phyloP scores from a whole-genome alignment of 495 filamentous ascomycete species.

The Baudoinia panamericana region DNA sequence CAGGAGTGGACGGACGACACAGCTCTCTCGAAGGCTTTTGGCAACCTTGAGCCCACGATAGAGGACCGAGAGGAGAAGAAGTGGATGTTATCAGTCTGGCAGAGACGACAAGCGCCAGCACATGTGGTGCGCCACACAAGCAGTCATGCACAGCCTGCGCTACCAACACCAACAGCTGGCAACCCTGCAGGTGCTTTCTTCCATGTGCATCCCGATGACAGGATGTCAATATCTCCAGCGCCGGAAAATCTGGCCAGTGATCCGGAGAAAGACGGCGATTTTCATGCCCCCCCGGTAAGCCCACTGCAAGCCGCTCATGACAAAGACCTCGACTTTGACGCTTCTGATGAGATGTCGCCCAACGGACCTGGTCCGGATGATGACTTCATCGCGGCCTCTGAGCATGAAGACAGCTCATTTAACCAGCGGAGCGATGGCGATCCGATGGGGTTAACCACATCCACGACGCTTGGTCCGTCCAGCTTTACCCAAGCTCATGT shows the following conservation, averaged over 20 bases:
- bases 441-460: too few relatives aligned
- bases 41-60: conserved; percentile 49
- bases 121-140: not conserved
- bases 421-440: too few relatives aligned
- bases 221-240: conserved; percentile 10
- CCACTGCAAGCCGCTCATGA: not conserved
- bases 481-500: not conserved
- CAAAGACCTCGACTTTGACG: conserved; percentile 1
- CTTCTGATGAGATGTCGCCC: conserved; percentile 9
- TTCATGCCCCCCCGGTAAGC: conserved; percentile 3
- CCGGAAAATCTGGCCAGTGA: not conserved
- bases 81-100: conserved; percentile 44
- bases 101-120: conserved; percentile 25
- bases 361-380: too few relatives aligned
- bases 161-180: not conserved
- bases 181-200: not conserved
- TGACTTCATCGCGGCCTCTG: too few relatives aligned
- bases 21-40: conserved; percentile 39
- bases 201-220: conserved; percentile 9
- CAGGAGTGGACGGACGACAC: conserved; percentile 37
- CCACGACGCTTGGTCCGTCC: too few relatives aligned
- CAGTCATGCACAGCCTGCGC: not conserved
- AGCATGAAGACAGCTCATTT: too few relatives aligned
- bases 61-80: conserved; percentile 39
- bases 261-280: conserved; percentile 3